Conservation (phyloP, 148 eudicot genomes). For the Rhododendron ferrugineum region DNA sequence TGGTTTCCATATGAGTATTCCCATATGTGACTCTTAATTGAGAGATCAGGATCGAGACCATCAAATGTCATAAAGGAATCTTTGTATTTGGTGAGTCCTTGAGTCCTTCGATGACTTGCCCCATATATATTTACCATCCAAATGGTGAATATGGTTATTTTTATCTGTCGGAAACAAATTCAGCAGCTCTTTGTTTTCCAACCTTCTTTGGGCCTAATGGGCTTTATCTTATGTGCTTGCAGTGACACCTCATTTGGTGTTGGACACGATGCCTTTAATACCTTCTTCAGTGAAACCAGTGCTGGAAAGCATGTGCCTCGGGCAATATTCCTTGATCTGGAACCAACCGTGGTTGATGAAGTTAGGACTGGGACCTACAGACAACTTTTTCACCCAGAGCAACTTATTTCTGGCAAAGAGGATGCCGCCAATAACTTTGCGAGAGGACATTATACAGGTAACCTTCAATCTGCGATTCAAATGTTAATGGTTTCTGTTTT, state of each 20-base stretch:
- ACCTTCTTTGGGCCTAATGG: background rate
- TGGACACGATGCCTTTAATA: slow-evolving; percentile 27
- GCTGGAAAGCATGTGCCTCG: slow-evolving; percentile 34
- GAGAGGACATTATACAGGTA: slow-evolving; percentile 35
- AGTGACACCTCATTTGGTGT: slow-evolving; percentile 26
- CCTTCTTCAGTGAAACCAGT: slow-evolving; percentile 34
- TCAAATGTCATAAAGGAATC: background rate
- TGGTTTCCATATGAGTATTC: background rate
- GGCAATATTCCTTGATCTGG: slow-evolving; percentile 34
- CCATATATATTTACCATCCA: no score
- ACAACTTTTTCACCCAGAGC: slow-evolving; percentile 39
- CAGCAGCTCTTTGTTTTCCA: background rate
- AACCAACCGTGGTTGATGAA: slow-evolving; percentile 37
- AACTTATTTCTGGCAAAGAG: slow-evolving; percentile 36
- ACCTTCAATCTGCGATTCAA: background rate
- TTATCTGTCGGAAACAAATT: background rate
- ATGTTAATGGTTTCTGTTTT: background rate
- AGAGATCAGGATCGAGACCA: background rate
- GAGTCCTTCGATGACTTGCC: background rate
- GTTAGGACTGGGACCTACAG: slow-evolving; percentile 31
- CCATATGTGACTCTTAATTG: background rate
- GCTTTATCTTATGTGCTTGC: slow-evolving; percentile 3
- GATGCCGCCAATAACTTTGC: slow-evolving; percentile 38
- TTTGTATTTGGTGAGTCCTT: background rate
- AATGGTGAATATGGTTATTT: background rate